phyloP scores from a whole-genome alignment of 2,329 filamentous ascomycete genomes.

The Knufia fluminis region DNA sequence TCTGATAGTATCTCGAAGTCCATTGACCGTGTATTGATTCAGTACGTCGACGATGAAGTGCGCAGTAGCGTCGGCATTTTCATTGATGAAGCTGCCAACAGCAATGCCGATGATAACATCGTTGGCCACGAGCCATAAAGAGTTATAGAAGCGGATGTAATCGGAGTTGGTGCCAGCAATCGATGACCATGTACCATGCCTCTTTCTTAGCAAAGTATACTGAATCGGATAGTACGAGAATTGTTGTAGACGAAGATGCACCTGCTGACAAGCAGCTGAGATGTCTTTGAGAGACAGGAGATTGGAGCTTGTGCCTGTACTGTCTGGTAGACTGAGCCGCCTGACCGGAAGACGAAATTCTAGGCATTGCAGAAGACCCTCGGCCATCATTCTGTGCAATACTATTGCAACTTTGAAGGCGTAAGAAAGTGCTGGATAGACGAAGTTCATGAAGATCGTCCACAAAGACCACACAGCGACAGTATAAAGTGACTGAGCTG shows the following conservation, averaged over 20 bases:
- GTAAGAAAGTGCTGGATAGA: conserved; percentile 65
- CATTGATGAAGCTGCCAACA: conserved; percentile 90
- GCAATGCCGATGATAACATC: conserved; percentile 98
- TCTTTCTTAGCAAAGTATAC: conserved; percentile 79
- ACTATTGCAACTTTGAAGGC: conserved; percentile 71
- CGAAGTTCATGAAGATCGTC: conserved; percentile 64
- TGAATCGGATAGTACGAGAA: conserved; percentile 99
- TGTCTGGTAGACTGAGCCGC: conserved; percentile 14
- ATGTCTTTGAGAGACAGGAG: conserved; percentile 86
- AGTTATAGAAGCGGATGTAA: conserved; percentile 99
- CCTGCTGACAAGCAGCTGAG: conserved; percentile 91
- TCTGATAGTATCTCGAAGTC: conserved; percentile 75
- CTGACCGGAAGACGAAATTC: conserved; percentile 57
- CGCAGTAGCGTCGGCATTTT: conserved; percentile 80
- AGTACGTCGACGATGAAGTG: conserved; percentile 67
- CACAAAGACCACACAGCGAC: conserved; percentile 34
- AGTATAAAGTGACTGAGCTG: conserved; percentile 62
- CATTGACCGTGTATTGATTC: conserved; percentile 75
- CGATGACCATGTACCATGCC: conserved; percentile 89
- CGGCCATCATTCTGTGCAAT: conserved; percentile 68
- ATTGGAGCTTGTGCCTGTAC: conserved; percentile 46
- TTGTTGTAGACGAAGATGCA: conserved; percentile 92
- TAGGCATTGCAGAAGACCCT: conserved; percentile 66
- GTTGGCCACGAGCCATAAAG: conserved; percentile 94
- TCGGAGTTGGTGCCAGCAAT: conserved; percentile 92